phyloP scores from a whole-genome alignment of 2,329 filamentous ascomycete genomes.

The Elsinoe fawcettii region DNA sequence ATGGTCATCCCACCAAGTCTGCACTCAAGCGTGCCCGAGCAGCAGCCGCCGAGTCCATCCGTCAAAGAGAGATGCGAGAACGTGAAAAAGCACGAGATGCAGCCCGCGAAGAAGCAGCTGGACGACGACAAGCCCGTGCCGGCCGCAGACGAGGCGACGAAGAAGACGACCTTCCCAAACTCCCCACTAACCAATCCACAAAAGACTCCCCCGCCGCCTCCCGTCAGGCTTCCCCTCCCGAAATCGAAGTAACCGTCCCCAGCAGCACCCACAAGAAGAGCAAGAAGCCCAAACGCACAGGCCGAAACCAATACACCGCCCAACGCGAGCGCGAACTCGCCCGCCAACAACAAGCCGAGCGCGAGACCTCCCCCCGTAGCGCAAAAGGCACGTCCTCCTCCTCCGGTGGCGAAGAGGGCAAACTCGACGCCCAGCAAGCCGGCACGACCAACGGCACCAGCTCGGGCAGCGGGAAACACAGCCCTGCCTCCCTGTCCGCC shows the following conservation, averaged over 20 bases:
- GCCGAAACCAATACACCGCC: conserved; percentile 76
- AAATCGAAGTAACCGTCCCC: conserved; percentile 31
- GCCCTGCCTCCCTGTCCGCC: conserved; percentile 1
- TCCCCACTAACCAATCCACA: conserved; percentile 27
- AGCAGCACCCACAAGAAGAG: conserved; percentile 54
- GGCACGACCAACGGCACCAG: neutral
- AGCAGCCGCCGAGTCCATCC: conserved; percentile 43
- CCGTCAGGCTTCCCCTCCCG: conserved; percentile 32
- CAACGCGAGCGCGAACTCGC: conserved; percentile 60
- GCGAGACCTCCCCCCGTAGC: neutral
- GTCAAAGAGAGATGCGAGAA: conserved; percentile 59
- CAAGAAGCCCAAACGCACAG: conserved; percentile 52
- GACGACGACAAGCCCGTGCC: conserved; percentile 71
- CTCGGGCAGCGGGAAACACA: neutral
- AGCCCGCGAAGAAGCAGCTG: conserved; percentile 64
- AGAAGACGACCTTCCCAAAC: conserved; percentile 59
- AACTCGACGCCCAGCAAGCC: neutral
- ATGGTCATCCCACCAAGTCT: conserved; percentile 20
- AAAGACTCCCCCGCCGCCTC: conserved; percentile 37
- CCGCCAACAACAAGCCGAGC: conserved; percentile 21
- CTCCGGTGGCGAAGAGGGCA: neutral
- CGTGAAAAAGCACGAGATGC: conserved; percentile 60
- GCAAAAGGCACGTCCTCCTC: neutral
- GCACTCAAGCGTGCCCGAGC: conserved; percentile 37
- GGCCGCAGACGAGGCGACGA: conserved; percentile 76